A percentile compares a stretch with the other conserved stretches of the same genome.
Conservation (phyloP, 2,329 filamentous ascomycete species). For the Botrytis galanthina region DNA sequence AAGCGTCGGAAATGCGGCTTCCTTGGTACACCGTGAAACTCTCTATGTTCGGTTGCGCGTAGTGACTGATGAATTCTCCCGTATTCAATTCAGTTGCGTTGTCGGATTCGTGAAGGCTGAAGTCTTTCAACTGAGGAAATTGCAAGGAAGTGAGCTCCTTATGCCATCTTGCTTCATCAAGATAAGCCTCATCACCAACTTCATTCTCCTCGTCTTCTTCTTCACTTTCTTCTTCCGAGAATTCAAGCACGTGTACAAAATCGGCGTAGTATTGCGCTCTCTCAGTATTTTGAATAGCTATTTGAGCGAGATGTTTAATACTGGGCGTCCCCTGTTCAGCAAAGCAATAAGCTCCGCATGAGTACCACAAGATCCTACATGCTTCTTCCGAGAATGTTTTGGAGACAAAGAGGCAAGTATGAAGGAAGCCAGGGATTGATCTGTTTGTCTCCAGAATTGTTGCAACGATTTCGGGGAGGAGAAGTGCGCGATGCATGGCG, state of each 20-base stretch:
- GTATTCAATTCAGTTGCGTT: neutral
- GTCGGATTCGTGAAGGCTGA: neutral
- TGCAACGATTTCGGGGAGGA: neutral
- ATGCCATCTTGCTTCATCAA: neutral
- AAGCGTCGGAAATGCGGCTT: neutral
- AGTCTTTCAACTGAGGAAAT: neutral
- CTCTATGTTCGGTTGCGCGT: neutral
- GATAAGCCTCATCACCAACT: neutral
- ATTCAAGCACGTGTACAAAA: neutral
- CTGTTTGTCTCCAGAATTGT: neutral
- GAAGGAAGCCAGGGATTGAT: neutral
- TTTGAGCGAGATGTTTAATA: neutral
- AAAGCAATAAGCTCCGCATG: neutral
- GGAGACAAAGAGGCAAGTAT: constrained; percentile 4
- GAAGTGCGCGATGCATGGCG: constrained; percentile 4
- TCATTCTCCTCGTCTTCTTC: neutral
- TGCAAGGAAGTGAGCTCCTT: neutral
- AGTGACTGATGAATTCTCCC: neutral
- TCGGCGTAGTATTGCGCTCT: constrained; percentile 10
- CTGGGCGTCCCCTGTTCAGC: neutral
- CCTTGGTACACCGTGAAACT: neutral
- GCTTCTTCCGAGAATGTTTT: constrained; percentile 9
- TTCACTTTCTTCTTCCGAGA: neutral
- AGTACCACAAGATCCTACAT: neutral
- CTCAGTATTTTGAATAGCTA: neutral